Conservation (phyloP, 176 grass and related monocot species). For the Phoenix roebelenii region DNA sequence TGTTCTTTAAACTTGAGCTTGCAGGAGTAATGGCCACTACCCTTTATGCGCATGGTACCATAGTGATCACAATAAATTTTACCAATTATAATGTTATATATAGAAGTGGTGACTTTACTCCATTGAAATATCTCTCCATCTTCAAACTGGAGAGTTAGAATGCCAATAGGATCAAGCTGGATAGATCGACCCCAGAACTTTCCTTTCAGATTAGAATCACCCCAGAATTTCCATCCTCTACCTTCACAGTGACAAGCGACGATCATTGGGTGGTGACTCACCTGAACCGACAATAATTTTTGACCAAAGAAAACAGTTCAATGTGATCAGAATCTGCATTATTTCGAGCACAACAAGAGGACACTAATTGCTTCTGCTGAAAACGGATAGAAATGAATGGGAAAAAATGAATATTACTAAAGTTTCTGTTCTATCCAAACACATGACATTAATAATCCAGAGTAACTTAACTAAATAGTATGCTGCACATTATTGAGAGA, state of each 20-base stretch:
- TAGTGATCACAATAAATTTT: conserved; percentile 99
- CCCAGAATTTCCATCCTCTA: conserved; percentile 91
- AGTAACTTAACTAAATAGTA: neutral
- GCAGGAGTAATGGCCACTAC: conserved; percentile 81
- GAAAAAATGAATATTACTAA: too few relatives aligned
- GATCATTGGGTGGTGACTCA: conserved; percentile 94
- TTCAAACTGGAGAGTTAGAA: conserved; percentile 91
- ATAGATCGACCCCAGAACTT: conserved; percentile 97
- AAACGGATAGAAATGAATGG: too few relatives aligned
- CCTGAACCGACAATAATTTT: conserved; percentile 30
- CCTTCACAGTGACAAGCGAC: conserved; percentile 94
- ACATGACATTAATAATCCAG: too few relatives aligned
- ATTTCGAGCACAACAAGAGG: too few relatives aligned
- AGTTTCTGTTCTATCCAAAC: too few relatives aligned
- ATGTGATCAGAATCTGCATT: neutral
- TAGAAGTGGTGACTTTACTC: conserved; percentile 97
- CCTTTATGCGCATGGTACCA: conserved; percentile 86
- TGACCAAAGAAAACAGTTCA: conserved; percentile 19
- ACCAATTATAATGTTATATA: conserved; percentile 99
- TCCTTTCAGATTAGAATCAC: conserved; percentile 89
- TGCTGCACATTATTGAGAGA: conserved; percentile 1
- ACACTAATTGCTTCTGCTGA: too few relatives aligned
- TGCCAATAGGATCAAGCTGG: conserved; percentile 89
- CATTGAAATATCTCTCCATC: conserved; percentile 88
- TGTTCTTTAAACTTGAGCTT: conserved; percentile 99